phyloP scores from a whole-genome alignment of 2,329 filamentous ascomycete genomes.

The Colletotrichum australisinense region DNA sequence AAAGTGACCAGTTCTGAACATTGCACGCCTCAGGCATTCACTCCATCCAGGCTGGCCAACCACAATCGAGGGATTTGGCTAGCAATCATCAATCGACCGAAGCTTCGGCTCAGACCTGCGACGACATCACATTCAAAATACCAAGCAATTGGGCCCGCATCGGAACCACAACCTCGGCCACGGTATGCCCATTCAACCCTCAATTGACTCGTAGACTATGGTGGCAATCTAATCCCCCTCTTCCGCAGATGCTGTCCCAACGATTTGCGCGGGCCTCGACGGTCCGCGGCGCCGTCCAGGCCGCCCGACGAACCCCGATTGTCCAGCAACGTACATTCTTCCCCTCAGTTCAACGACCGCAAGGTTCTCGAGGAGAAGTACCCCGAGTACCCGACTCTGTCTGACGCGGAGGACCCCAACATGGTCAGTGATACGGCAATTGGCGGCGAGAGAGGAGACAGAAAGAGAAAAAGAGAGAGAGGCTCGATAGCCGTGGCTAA shows the following conservation, averaged over 20 bases:
- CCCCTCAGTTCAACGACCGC: conserved; percentile 58
- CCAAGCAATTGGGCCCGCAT: conserved; percentile 44
- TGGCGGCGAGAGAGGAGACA: not conserved
- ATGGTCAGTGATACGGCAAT: conserved; percentile 65
- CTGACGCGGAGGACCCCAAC: conserved; percentile 72
- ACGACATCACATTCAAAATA: conserved; percentile 38
- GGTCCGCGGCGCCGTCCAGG: conserved; percentile 56
- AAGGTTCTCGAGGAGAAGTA: conserved; percentile 64
- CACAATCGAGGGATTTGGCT: conserved; percentile 37
- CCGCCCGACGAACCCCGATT: conserved; percentile 61
- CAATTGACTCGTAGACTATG: not conserved
- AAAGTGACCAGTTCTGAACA: not conserved
- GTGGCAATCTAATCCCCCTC: not conserved
- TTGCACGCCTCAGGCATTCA: conserved; percentile 48
- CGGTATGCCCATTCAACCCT: conserved; percentile 40
- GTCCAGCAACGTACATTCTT: conserved; percentile 69
- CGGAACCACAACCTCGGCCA: conserved; percentile 47
- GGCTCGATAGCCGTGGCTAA: conserved; percentile 36
- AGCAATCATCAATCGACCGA: conserved; percentile 37
- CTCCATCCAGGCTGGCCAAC: conserved; percentile 14
- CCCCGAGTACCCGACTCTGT: conserved; percentile 58
- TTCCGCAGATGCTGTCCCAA: conserved; percentile 68
- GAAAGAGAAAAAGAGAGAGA: not conserved
- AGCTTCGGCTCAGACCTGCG: conserved; percentile 38
- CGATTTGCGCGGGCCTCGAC: conserved; percentile 65